Percentiles rank a stretch among this genome's conserved stretches.
Evolutionary conservation across 768 basidiomycete species (phyloP).

Genomic region (Termitomyces sp.): DNA sequence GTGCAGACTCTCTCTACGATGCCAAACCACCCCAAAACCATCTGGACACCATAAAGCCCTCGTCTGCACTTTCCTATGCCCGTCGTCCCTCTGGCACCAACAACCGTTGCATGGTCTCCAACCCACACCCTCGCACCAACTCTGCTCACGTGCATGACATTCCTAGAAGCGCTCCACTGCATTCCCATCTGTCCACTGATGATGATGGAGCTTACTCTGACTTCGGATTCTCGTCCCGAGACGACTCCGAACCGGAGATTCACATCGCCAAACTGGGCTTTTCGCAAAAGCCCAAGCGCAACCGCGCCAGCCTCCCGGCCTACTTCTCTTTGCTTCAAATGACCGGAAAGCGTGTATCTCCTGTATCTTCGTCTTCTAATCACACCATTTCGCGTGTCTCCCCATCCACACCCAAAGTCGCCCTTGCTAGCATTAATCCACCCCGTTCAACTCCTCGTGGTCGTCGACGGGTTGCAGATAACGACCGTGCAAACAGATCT

Average conservation of each 20-base stretch:
- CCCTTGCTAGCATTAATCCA: constrained; percentile 24
- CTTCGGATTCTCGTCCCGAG: constrained; percentile 33
- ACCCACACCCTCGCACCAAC: constrained; percentile 49
- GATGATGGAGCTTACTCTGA: constrained; percentile 43
- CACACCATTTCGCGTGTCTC: constrained; percentile 45
- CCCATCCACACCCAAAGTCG: constrained; percentile 57
- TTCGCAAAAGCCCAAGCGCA: constrained; percentile 48
- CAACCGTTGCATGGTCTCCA: constrained; percentile 55
- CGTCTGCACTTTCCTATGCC: constrained; percentile 53
- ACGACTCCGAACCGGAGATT: constrained; percentile 28
- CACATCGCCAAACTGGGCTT: constrained; percentile 22
- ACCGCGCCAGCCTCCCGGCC: constrained; percentile 69
- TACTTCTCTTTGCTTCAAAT: constrained; percentile 71
- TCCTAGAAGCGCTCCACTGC: constrained; percentile 38
- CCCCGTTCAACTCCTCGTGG: constrained; percentile 47
- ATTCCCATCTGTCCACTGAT: constrained; percentile 34
- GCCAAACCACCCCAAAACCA: constrained; percentile 34
- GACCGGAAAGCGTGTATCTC: constrained; percentile 32
- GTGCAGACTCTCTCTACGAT: constrained; percentile 34
- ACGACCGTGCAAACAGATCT: constrained; percentile 25
- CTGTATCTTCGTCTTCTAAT: constrained; percentile 43
- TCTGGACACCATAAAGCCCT: constrained; percentile 29
- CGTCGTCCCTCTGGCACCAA: constrained; percentile 71
- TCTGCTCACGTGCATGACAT: constrained; percentile 32
- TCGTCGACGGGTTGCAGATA: constrained; percentile 38